Evolutionary conservation across 2,329 filamentous ascomycete genomes (phyloP), one percentile per base, ranked within the genome.

Genomic region (Aspergillus awamori): DNA sequence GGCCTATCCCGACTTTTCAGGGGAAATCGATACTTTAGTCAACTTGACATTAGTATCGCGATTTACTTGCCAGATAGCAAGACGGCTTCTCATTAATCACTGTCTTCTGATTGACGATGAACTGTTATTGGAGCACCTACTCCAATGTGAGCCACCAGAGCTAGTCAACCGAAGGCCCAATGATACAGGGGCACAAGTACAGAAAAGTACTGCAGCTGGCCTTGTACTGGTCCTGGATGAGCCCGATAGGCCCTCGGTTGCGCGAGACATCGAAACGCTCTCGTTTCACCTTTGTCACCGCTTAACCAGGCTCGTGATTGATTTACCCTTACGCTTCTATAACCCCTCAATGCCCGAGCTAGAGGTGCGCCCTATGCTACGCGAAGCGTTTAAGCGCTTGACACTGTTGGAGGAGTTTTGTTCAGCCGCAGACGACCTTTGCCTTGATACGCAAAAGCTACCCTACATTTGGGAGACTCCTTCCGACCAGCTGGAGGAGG

Each of bases 351-450:
- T 62, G 1, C 60, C 59, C n/a, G 30, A 53, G 8, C n/a, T 56
- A 1, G 38, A 33, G 10, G 13, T 64, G 5, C 60, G 60, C 8
- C 57, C 59, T 7, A 30, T 60, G 2, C 56, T 64, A 49, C 58
- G 62, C 20, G 53, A 51, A 5, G 57, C 64, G 5, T 64, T 64
- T 33, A 22, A 22, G 5, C 64, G 64, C 20, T 39, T 66, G 47
- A 59, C 45, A 28, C 39, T 45, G n/a, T 28, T 66, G 15, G 60
- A 61, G 24, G 60, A 63, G 26, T 63, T 66, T 24, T 61, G 58
- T 43, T 66, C 62, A 10, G 54, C 61, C 2, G 24, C 54, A 8
- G 62, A 64, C 30, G 62, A 64, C 36, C 58, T 66, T 8, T 60
- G 58, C n/a, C 54, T 61, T 3, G 56, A 51, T 28, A 64, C 60